Base-by-base conservation (phyloP, 1,284 basidiomycete genomes). In the Ganoderma lingzhi region DNA sequence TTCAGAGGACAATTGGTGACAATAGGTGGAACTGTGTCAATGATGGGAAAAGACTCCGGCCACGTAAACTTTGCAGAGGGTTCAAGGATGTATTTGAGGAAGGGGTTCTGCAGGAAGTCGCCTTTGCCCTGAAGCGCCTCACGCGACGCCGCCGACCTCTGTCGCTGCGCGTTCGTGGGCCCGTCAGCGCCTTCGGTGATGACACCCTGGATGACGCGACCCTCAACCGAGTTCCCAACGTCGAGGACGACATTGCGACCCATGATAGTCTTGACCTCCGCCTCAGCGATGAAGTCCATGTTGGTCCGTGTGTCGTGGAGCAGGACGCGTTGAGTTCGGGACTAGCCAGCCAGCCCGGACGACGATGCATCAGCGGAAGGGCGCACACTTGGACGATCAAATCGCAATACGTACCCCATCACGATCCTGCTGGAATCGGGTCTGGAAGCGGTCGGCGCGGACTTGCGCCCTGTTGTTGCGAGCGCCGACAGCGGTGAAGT, bases 91-190 rank as follows among this genome's bases (percentile, higher is more conserved):
- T 86, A 86, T 42, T 85, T 79, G 23, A 90, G 79, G 85, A 89
- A 93, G 5, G 88, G 86, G 70, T 84, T 90, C 30, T 82, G 76
- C 51, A 85, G 76, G 30, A 86, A 68, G 14, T 79, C 75, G 35
- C 77, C 67, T 6, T 73, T 71, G 3, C 87, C 87, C 74, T 92
- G 88, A 3, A 92, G 80, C 55, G 85, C 80, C 23, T 78, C 79
- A 5, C 89, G 84, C 30, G 91, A 73, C 19, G 82, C 78, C 0
- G 78, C 75, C 1, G 82, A 82, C 41, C 85, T 83, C 63, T 84
- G 80, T 6, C 76, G 75, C 68, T 90, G 88, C 42, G 90, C 88
- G 28, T 71, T 74, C 6, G 90, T 91, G 9, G 84, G 85, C 32
- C 80, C 83, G 55, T 86, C 88, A 48, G 81, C 83, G 0, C 89